Evolutionary conservation across 495 filamentous ascomycete genomes (phyloP).

Genomic region (Podospora pseudopauciseta): DNA sequence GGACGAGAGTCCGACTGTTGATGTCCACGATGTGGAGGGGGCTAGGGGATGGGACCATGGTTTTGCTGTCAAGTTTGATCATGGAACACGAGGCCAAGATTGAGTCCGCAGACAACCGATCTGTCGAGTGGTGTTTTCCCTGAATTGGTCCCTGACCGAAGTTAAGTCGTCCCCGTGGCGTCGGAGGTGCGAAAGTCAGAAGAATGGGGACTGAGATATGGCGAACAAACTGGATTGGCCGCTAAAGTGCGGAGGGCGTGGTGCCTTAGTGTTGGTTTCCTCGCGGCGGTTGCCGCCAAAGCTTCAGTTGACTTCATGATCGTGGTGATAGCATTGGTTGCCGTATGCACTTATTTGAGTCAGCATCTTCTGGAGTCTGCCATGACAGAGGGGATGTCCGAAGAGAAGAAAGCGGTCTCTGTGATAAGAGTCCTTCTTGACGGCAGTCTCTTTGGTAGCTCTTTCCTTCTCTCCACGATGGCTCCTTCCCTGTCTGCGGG

Average conservation of each 20-base stretch:
- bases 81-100: not conserved
- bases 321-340: not conserved
- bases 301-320: not conserved
- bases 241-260: not conserved
- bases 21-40: not conserved
- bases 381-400: no score
- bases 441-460: no score
- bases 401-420: no score
- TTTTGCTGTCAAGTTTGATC: not conserved
- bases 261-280: not conserved
- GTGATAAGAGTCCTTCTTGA: no score
- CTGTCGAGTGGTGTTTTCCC: not conserved
- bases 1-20: not conserved
- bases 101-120: not conserved
- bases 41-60: not conserved
- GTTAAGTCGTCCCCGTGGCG: not conserved
- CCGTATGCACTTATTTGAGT: not conserved
- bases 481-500: no score
- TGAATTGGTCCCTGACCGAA: not conserved
- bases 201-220: not conserved
- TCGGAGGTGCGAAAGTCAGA: not conserved
- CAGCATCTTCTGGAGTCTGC: not conserved
- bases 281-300: not conserved
- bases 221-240: not conserved
- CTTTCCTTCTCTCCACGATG: no score